Base-by-base conservation (phyloP, 352 stramenopile genomes). In the Pythium brassicae region DNA sequence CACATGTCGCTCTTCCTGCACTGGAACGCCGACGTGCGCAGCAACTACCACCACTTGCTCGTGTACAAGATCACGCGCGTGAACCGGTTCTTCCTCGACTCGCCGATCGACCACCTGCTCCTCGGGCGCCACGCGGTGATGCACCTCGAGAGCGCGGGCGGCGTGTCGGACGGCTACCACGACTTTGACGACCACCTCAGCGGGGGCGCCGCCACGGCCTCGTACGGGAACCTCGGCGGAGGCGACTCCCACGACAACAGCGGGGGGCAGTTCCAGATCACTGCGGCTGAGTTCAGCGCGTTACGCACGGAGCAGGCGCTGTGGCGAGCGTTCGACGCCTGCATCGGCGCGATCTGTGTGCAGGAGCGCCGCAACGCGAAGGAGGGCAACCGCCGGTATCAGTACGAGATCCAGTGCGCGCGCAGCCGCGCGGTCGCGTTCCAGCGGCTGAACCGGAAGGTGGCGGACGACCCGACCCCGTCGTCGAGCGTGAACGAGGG, bases 1-100 rank as follows among this genome's bases (percentile, higher is more conserved):
- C 82, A 92, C 61, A 89, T 92, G 75, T 74, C 61, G 2, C 63
- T 92, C 12, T 92, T 90, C 27, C 51, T 92, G 34, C 82, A 92
- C 57, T 92, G 82, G 82, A 86, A 92, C 55, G 60, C 56, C 5
- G 82, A 90, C 34, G 82, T 92, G 9, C 66, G 82, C 6, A 71
- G 66, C 47, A 77, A 75, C 32, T 92, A 92, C 57, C 82, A 92
- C 39, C 82, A 92, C 61, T 19, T 92, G 19, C 67, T 92, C 3
- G 72, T 90, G 2, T 92, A 88, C 59, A 81, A 76, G 27, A 59
- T 87, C 22, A 59, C 76, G 0, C 73, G 78, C 47, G 73, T 77
- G 10, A 78, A 86, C 47, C 76, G 82, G 2, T 84, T 80, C 49
- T 53, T 85, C 19, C 59, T 92, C 4, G 73, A 87, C 56, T 90